These are phyloP conservation scores for Tremellales sp. DNA, from an alignment of 1,284 basidiomycete genomes.

Conservation along the genomic window DNA sequence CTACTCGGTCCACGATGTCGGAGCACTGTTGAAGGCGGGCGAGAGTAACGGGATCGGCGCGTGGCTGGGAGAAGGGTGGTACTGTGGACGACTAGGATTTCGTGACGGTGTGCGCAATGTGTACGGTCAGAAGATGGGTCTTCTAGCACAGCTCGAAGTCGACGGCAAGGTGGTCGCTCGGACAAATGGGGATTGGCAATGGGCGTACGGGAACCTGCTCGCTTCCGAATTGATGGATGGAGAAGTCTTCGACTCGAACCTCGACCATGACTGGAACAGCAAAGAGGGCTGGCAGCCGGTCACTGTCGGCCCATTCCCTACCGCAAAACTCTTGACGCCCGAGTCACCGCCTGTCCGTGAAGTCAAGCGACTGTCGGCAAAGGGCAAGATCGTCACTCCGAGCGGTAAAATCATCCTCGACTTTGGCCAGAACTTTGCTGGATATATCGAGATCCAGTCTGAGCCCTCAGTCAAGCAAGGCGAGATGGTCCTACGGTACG, in stretches of 20 bases:
- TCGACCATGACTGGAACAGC: background rate
- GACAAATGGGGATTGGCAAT: slow-evolving; percentile 12
- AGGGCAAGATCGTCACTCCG: slow-evolving; percentile 10
- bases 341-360: slow-evolving; percentile 18
- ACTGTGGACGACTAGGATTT: slow-evolving; percentile 10
- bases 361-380: slow-evolving; percentile 3
- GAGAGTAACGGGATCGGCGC: slow-evolving; percentile 14
- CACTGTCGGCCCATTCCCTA: slow-evolving; percentile 1
- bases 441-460: slow-evolving; percentile 2
- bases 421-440: slow-evolving; percentile 23
- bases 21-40: background rate
- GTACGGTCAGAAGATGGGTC: slow-evolving; percentile 8
- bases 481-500: slow-evolving; percentile 10
- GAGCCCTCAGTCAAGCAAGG: slow-evolving; percentile 1
- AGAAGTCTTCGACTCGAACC: slow-evolving; percentile 12
- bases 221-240: slow-evolving; percentile 16
- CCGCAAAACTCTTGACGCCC: slow-evolving; percentile 3
- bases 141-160: slow-evolving; percentile 17
- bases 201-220: slow-evolving; percentile 13
- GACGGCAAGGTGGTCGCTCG: slow-evolving; percentile 8
- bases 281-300: slow-evolving; percentile 1
- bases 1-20: slow-evolving; percentile 24
- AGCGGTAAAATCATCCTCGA: slow-evolving; percentile 17
- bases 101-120: slow-evolving; percentile 11
- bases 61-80: slow-evolving; percentile 24